Conservation (phyloP, 176 grass and related monocot species). For the Aegilops tauschii region DNA sequence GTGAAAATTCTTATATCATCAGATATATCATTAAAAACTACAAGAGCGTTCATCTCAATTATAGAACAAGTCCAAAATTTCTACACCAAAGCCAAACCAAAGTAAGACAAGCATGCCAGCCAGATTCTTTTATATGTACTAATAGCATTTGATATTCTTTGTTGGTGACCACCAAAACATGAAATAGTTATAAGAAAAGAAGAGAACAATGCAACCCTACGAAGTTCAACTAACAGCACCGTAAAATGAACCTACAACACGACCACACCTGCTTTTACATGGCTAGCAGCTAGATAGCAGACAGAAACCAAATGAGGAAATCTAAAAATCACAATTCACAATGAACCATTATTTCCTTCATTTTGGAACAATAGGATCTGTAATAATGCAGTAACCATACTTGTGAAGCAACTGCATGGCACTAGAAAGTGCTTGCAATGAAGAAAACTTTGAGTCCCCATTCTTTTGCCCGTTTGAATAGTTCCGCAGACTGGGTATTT, state of each 20-base stretch:
- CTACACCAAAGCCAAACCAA: neutral
- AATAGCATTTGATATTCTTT: neutral
- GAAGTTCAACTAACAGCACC: neutral
- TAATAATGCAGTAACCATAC: slow-evolving; percentile 42
- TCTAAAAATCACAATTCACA: neutral
- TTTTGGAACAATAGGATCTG: neutral
- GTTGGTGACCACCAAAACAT: neutral
- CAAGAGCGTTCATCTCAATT: neutral
- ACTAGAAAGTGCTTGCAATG: slow-evolving; percentile 70
- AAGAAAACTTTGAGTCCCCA: slow-evolving; percentile 44
- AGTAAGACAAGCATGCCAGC: neutral
- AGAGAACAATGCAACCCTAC: neutral
- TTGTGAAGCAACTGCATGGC: slow-evolving; percentile 80
- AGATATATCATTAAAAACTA: slow-evolving; percentile 18
- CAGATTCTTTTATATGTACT: neutral
- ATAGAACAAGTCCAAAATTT: neutral
- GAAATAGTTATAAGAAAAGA: neutral
- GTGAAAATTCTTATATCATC: neutral
- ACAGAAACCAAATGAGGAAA: neutral
- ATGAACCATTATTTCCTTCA: neutral
- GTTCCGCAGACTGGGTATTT: slow-evolving; percentile 55
- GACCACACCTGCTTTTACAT: neutral
- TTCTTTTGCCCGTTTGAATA: slow-evolving; percentile 69
- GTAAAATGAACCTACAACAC: neutral
- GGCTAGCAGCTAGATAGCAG: neutral